Percentiles rank a stretch among this genome's conserved stretches.
Conservation (phyloP, 208 protist species). For the Trichomonas vaginalis region DNA sequence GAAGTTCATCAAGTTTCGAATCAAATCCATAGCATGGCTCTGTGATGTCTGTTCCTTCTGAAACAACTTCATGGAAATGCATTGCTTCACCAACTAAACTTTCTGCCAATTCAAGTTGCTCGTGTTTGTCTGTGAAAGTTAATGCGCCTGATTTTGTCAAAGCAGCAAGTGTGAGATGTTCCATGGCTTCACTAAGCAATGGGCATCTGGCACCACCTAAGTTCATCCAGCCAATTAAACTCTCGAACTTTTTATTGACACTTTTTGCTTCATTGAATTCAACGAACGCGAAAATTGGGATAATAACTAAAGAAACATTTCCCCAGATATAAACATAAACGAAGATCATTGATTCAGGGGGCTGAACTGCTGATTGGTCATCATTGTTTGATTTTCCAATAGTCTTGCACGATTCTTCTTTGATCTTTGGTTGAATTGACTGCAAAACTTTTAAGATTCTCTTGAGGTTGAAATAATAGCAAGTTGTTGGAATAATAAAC, state of each 20-base stretch:
- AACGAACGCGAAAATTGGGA: neutral
- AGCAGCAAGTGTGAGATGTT: neutral
- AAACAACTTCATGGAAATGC: neutral
- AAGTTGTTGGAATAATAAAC: neutral
- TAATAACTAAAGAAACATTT: neutral
- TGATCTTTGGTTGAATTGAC: neutral
- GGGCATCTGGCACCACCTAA: neutral
- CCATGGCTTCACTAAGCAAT: neutral
- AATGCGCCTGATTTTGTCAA: neutral
- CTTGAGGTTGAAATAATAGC: neutral
- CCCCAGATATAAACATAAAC: neutral
- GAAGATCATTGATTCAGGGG: neutral
- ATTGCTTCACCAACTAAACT: neutral
- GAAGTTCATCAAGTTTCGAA: neutral
- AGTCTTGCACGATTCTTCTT: neutral
- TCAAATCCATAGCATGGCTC: neutral
- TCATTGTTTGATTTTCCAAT: neutral
- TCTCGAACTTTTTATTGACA: neutral
- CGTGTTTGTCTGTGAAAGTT: neutral
- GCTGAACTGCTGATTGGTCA: neutral
- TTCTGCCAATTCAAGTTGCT: neutral
- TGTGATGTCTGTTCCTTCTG: neutral
- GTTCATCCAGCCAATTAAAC: neutral
- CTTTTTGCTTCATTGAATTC: neutral
- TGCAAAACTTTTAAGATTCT: neutral